Percentiles rank a stretch among this genome's conserved stretches.
phyloP scores from a whole-genome alignment of 2,329 filamentous ascomycete genomes.

The Xylaria sp. region DNA sequence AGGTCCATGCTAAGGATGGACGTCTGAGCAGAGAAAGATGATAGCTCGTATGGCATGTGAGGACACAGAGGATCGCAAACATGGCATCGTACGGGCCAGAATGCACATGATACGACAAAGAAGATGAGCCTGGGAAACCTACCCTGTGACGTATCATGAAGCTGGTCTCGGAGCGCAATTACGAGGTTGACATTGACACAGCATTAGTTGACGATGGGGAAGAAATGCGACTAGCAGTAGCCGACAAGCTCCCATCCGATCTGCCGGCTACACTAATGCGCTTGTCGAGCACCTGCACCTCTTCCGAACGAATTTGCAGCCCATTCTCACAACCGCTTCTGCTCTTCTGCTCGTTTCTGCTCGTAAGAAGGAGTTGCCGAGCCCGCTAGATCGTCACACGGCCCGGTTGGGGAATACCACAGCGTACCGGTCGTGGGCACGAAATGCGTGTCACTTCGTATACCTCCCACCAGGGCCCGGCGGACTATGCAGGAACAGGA shows the following conservation, averaged over 20 bases:
- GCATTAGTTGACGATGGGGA: background rate
- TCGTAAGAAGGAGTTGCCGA: conserved; percentile 2
- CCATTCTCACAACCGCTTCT: too few species aligned
- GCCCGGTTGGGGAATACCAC: background rate
- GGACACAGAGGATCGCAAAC: background rate
- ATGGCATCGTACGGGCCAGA: background rate
- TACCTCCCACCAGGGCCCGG: background rate
- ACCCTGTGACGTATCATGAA: background rate
- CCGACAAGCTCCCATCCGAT: background rate
- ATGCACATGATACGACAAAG: background rate
- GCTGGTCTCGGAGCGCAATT: too few species aligned
- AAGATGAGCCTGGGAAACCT: too few species aligned
- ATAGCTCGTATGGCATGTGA: too few species aligned
- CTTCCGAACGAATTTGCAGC: too few species aligned
- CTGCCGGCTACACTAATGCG: background rate
- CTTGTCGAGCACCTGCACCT: background rate
- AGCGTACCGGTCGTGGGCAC: background rate
- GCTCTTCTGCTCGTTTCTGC: background rate
- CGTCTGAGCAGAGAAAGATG: too few species aligned
- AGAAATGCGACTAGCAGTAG: background rate
- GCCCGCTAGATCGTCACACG: conserved; percentile 10
- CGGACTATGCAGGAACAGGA: background rate
- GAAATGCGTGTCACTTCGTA: background rate
- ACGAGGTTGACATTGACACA: too few species aligned
- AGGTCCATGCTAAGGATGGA: too few species aligned